Conservation (phyloP, 1,284 basidiomycete species). For the Volvariella volvacea region DNA sequence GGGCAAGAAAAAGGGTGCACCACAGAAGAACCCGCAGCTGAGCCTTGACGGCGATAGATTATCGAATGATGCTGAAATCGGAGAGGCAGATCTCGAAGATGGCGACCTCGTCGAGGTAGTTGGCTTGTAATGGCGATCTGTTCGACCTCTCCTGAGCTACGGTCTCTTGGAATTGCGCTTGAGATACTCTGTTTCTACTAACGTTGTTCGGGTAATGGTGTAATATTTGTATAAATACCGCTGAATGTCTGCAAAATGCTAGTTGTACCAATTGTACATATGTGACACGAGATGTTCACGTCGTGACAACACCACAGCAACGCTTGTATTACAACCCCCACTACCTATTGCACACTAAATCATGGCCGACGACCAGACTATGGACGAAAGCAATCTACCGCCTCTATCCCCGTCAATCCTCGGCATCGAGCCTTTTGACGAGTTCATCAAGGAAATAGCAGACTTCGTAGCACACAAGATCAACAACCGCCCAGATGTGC, state of each 20-base stretch:
- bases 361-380: too few species aligned
- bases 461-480: conserved; percentile 83
- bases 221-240: too few species aligned
- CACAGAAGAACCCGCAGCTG: conserved; percentile 39
- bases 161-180: conserved; percentile 1
- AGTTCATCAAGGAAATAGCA: conserved; percentile 87
- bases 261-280: too few species aligned
- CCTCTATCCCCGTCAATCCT: conserved; percentile 85
- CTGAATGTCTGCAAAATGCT: too few species aligned
- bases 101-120: conserved; percentile 70
- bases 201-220: too few species aligned
- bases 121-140: conserved; percentile 37
- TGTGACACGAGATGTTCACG: too few species aligned
- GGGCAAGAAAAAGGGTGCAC: neutral
- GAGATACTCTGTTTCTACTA: too few species aligned
- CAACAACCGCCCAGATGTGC: conserved; percentile 41
- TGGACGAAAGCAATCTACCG: conserved; percentile 26
- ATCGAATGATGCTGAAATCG: conserved; percentile 47
- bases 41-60: conserved; percentile 66
- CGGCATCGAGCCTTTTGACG: conserved; percentile 89
- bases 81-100: conserved; percentile 64
- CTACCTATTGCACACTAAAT: too few species aligned
- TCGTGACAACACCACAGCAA: too few species aligned
- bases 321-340: too few species aligned
- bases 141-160: conserved; percentile 2